Evolutionary conservation across 2,329 filamentous ascomycete species (phyloP).

Genomic region (Fusarium veterinarium): DNA sequence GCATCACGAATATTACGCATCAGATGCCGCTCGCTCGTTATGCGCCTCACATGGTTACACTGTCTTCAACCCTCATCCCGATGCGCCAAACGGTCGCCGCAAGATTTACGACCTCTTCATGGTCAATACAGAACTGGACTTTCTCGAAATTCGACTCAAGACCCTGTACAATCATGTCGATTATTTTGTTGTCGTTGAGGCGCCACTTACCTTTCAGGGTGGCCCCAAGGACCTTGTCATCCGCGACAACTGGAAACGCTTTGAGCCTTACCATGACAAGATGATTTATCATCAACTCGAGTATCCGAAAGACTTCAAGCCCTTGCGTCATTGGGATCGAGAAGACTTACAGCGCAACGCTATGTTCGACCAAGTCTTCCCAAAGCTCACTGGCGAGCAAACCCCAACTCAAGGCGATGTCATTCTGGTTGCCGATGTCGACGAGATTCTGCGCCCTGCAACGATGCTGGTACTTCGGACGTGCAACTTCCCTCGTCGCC

Average conservation of each 20-base stretch:
- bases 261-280: conserved; percentile 66
- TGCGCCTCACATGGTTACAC: conserved; percentile 50
- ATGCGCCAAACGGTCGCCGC: conserved; percentile 41
- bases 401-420: conserved; percentile 63
- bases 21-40: conserved; percentile 44
- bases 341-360: conserved; percentile 67
- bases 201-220: conserved; percentile 67
- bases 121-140: conserved; percentile 72
- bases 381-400: conserved; percentile 55
- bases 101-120: conserved; percentile 66
- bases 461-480: conserved; percentile 61
- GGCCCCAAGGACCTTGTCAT: conserved; percentile 65
- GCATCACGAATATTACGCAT: conserved; percentile 46
- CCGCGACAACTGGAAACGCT: conserved; percentile 62
- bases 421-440: conserved; percentile 69
- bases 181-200: conserved; percentile 74
- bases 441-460: conserved; percentile 68
- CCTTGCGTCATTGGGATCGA: conserved; percentile 58
- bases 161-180: conserved; percentile 69
- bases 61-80: conserved; percentile 42
- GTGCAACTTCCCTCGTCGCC: conserved; percentile 63
- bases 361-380: conserved; percentile 67
- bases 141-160: conserved; percentile 72
- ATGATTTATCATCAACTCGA: conserved; percentile 69
- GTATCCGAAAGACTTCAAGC: conserved; percentile 56